These are phyloP conservation scores for Lachancea nothofagi DNA, from an alignment of 805 yeast genomes.

Conservation along the genomic window DNA sequence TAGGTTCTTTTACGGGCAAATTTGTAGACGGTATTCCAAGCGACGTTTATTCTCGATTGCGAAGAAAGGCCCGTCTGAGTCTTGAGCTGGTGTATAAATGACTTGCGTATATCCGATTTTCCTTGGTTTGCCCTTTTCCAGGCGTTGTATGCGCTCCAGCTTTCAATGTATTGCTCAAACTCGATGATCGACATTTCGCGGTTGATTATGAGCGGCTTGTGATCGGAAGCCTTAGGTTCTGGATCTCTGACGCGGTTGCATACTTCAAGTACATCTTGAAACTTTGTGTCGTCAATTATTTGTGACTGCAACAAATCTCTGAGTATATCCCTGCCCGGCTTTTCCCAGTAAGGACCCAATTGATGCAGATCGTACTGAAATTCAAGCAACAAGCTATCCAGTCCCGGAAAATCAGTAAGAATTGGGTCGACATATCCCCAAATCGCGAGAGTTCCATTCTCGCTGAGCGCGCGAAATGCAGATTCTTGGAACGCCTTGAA, in stretches of 20 bases:
- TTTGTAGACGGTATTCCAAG: slow-evolving; percentile 28
- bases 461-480: slow-evolving; percentile 44
- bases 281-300: slow-evolving; percentile 29
- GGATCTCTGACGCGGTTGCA: slow-evolving; percentile 22
- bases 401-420: slow-evolving; percentile 45
- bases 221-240: slow-evolving; percentile 13
- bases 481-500: slow-evolving; percentile 48
- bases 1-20: slow-evolving; percentile 15
- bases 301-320: slow-evolving; percentile 35
- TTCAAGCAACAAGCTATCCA: slow-evolving; percentile 48
- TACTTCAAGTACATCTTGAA: slow-evolving; percentile 35
- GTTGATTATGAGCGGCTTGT: slow-evolving; percentile 31
- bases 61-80: slow-evolving; percentile 24
- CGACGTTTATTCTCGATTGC: slow-evolving; percentile 16
- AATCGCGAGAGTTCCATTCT: slow-evolving; percentile 63
- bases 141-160: slow-evolving; percentile 66
- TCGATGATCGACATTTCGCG: slow-evolving; percentile 40
- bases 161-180: slow-evolving; percentile 49
- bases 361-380: slow-evolving; percentile 45
- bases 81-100: slow-evolving; percentile 35
- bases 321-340: slow-evolving; percentile 65
- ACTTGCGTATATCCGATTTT: slow-evolving; percentile 46
- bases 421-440: slow-evolving; percentile 80
- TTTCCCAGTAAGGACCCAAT: slow-evolving; percentile 72
- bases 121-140: slow-evolving; percentile 40